Evolutionary conservation across 225 moss, liverwort and hornwort species (phyloP).

Genomic region (Pseudoscleropodium purum): DNA sequence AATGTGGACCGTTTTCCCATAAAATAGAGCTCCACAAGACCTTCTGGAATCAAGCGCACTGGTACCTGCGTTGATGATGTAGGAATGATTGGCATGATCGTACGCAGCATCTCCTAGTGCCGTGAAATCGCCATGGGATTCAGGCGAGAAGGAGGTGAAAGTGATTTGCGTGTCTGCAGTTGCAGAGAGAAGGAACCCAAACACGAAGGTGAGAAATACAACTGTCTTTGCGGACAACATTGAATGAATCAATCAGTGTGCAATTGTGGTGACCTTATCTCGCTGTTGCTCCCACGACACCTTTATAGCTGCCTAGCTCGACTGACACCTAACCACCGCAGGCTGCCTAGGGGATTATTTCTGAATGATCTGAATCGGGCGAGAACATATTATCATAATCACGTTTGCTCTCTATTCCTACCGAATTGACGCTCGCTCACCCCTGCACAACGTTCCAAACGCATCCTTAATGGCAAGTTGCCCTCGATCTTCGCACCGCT

Average conservation of each 20-base stretch:
- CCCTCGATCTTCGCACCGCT: not conserved
- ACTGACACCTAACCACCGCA: not conserved
- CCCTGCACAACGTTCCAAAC: not conserved
- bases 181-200: not conserved
- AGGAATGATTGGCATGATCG: not conserved
- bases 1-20: not conserved
- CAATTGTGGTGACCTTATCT: not conserved
- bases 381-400: not conserved
- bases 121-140: not conserved
- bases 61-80: not conserved
- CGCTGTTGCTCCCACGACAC: not conserved
- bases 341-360: not conserved
- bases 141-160: not conserved
- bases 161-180: not conserved
- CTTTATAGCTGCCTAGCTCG: not conserved
- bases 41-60: not conserved
- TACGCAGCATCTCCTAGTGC: not conserved
- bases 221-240: not conserved
- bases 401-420: not conserved
- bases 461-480: not conserved
- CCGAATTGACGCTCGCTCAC: not conserved
- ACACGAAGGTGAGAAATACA: not conserved
- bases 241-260: not conserved
- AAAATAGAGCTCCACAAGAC: not conserved
- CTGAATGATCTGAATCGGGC: not conserved